Conservation (phyloP, 225 moss, liverwort and hornwort genomes). For the Ulota crispa region DNA sequence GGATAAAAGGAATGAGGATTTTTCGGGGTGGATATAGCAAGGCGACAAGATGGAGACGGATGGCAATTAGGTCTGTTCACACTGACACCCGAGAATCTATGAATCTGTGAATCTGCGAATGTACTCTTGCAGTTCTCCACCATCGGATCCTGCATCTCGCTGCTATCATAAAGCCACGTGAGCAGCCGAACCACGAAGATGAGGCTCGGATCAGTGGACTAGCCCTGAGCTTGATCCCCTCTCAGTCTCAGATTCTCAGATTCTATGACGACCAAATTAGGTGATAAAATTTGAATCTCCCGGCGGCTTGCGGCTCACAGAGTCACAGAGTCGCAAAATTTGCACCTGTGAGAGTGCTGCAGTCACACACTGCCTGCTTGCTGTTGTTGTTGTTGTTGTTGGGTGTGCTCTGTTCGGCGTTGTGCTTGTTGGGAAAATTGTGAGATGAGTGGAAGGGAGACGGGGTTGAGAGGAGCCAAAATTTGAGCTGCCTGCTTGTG, state of each 20-base stretch:
- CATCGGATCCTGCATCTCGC: conserved; percentile 26
- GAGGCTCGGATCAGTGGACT: conserved; percentile 46
- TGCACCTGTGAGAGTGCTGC: neutral
- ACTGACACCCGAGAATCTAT: conserved; percentile 3
- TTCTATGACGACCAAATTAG: neutral
- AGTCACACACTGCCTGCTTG: neutral
- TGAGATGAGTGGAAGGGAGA: neutral
- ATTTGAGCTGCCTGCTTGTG: neutral
- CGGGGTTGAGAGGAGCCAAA: neutral
- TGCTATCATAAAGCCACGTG: conserved; percentile 15
- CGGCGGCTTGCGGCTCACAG: neutral
- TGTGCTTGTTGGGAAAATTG: neutral
- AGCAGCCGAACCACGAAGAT: conserved; percentile 6
- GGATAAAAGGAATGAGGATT: neutral
- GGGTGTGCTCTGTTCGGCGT: neutral
- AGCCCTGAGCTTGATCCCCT: neutral
- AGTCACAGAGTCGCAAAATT: neutral
- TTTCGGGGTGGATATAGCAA: neutral
- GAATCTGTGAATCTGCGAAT: neutral
- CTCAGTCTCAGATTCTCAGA: conserved; percentile 13
- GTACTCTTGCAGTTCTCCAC: neutral
- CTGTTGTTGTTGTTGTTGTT: neutral
- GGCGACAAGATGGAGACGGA: neutral
- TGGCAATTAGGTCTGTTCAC: neutral
- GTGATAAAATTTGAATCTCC: neutral